Percentiles rank a stretch among this genome's conserved stretches.
These are phyloP conservation scores for Viola odorata DNA, from an alignment of 345 rosid species.

Conservation along the genomic window DNA sequence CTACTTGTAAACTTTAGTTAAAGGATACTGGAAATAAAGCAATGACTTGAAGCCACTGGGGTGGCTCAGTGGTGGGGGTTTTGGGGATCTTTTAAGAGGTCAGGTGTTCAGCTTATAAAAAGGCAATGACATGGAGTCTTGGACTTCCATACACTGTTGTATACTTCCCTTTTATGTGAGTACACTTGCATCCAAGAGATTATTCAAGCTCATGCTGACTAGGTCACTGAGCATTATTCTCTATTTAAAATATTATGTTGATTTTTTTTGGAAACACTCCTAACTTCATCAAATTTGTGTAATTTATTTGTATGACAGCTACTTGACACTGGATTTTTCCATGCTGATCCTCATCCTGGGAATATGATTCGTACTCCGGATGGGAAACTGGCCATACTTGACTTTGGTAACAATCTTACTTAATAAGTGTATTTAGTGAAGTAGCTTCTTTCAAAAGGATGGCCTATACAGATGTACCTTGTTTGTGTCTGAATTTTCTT, in stretches of 20 bases:
- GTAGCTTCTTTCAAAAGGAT: background rate
- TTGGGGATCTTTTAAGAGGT: too few species aligned
- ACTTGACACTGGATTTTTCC: constrained; percentile 97
- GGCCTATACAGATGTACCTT: background rate
- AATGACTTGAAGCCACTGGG: too few species aligned
- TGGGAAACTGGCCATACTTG: constrained; percentile 93
- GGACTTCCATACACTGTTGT: constrained; percentile 2
- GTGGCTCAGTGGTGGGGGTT: too few species aligned
- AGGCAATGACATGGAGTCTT: background rate
- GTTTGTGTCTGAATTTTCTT: background rate
- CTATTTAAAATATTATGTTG: background rate
- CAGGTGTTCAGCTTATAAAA: too few species aligned
- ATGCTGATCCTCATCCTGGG: constrained; percentile 99
- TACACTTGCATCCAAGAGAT: background rate
- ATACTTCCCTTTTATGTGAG: background rate
- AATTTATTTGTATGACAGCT: constrained; percentile 42
- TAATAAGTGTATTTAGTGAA: constrained; percentile 13
- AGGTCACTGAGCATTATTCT: background rate
- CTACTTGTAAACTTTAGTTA: too few species aligned
- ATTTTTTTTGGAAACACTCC: constrained; percentile 1
- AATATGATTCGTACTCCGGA: constrained; percentile 95
- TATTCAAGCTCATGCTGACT: background rate
- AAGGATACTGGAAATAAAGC: too few species aligned
- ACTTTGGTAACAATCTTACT: constrained; percentile 64
- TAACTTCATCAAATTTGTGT: constrained; percentile 1